Conservation (phyloP, 2,329 filamentous ascomycete genomes). For the Penicillium verrucosum region DNA sequence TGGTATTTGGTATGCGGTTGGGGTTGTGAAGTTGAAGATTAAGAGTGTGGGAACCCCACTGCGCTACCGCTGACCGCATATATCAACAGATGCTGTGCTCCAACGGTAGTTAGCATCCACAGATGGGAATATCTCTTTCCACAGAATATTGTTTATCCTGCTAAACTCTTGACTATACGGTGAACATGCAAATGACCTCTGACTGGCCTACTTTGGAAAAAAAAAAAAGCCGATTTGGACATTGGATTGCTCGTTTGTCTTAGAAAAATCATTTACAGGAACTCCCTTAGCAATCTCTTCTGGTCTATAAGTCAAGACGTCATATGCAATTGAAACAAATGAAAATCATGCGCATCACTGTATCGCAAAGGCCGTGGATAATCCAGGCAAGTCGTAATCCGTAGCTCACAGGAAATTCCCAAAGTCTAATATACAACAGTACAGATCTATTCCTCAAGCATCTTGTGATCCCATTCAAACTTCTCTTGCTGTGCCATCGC, state of each 20-base stretch:
- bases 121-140: no score
- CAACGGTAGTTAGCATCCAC: no score
- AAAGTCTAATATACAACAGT: constrained; percentile 27
- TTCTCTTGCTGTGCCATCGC: constrained; percentile 94
- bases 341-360: constrained; percentile 24
- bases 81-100: background rate
- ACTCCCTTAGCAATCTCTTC: background rate
- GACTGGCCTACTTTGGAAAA: no score
- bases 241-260: background rate
- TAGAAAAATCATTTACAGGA: background rate
- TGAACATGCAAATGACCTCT: no score
- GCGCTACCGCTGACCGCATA: background rate
- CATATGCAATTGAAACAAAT: constrained; percentile 14
- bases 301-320: constrained; percentile 6
- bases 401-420: constrained; percentile 24
- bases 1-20: constrained; percentile 1
- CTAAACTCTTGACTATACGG: no score
- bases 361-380: constrained; percentile 21
- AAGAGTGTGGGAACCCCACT: background rate
- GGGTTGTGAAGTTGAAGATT: background rate
- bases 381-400: constrained; percentile 25
- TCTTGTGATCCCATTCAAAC: constrained; percentile 52
- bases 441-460: constrained; percentile 25
- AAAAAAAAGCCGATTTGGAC: no score
- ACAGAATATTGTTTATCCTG: no score